Evolutionary conservation across 768 basidiomycete genomes (phyloP), one percentile per base, ranked within the genome.

Genomic region (Lentinula sp.): DNA sequence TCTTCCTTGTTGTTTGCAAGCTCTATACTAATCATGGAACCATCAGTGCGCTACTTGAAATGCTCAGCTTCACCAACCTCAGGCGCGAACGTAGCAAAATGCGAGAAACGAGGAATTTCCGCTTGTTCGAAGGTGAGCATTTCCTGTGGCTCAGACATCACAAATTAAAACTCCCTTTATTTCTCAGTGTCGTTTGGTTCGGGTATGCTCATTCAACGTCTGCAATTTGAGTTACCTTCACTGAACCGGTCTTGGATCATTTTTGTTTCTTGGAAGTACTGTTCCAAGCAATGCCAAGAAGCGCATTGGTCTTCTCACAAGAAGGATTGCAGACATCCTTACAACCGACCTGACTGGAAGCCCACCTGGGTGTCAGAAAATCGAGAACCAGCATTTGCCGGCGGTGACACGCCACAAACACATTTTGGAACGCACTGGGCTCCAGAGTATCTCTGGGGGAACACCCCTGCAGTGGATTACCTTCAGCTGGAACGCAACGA

Each of bases 201-300:
- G 51, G 18, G 51, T 52, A 35, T 16, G 51, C 32, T 16, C n/a
- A 13, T 16, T 16, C n/a, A 16, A 13, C 16, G 16, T 16, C n/a
- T 15, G n/a, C 42, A 43, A 2, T 16, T 43, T 43, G 42, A 13
- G 37, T 16, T 43, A 16, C 6, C 16, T 28, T 28, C 28, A 28
- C 28, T 28, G 28, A 28, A 28, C 3, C 0, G 28, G 28, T 28
- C 4, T 43, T 16, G 1, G 15, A 18, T 16, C 16, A 15, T 43
- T 16, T 43, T 16, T 39, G 1, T 39, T n/a, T 50, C 23, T 16
- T 50, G 16, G 5, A 18, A 55, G 53, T 81, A 81, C 62, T 81
- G 80, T 63, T 80, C 79, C 8, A 75, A 79, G 76, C 74, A 71
- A 45, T 81, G 80, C 60, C 80, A 81, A 64, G 67, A 42, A 18